Evolutionary conservation across 768 basidiomycete species (phyloP), one percentile per base, ranked within the genome.

Genomic region (Lactarius psammicola): DNA sequence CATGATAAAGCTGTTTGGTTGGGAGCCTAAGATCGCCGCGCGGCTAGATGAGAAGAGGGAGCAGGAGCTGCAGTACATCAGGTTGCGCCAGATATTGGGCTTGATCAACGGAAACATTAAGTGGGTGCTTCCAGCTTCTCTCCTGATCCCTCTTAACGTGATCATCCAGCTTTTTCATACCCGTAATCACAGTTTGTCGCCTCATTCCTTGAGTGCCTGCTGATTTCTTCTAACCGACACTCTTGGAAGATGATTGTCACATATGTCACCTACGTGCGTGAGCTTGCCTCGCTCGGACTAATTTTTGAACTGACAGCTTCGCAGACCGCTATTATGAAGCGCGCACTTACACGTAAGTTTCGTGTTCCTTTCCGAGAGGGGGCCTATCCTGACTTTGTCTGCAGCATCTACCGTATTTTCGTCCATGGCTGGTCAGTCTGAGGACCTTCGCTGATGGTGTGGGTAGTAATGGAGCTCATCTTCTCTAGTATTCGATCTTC

Each of bases 1-100:
- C n/a, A 82, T 83, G 78, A 73, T 83, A 73, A 84, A 84, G 74
- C 76, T 90, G 44, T 89, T 91, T 69, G 89, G 81, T 10, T 83
- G 89, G 82, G 81, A 87, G 71, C 75, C 78, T 11, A 81, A 81
- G 67, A 79, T 80, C 51, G 62, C 78, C 20, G 78, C 26, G 28
- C 63, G 62, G 38, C n/a, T 71, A 18, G 67, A 56, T 1, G 71
- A 71, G 54, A 79, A 79, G 69, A 75, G 81, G 59, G 78, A 79
- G 46, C 72, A 73, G 8, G 81, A 82, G 70, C 70, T 82, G 49
- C 61, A 65, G 5, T 72, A 72, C 42, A 73, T 80, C 65, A 75
- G 73, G 71, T 73, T 73, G 61, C 71, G 77, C 56, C 72, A 76
- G 65, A 58, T 80, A 57, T 67, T 79, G 59, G 69, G 61, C 23